phyloP scores from a whole-genome alignment of 2,329 filamentous ascomycete genomes.

The Elsinoe arachidis region DNA sequence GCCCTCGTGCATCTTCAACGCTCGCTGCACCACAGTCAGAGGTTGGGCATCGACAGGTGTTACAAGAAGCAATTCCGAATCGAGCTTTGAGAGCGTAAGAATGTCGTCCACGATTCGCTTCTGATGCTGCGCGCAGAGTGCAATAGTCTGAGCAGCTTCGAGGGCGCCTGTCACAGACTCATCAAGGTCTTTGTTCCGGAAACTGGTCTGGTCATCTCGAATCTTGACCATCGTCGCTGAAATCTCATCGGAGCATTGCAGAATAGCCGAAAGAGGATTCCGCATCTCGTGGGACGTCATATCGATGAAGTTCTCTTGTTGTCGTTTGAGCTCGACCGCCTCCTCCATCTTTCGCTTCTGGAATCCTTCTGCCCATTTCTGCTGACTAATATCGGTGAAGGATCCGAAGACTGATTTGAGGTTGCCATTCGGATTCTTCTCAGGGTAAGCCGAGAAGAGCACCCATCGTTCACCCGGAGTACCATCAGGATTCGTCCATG shows the following conservation, averaged over 20 bases:
- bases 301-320: conserved; percentile 76
- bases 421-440: conserved; percentile 54
- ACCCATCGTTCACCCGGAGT: conserved; percentile 59
- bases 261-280: conserved; percentile 64
- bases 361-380: conserved; percentile 76
- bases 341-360: conserved; percentile 71
- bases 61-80: conserved; percentile 64
- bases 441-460: conserved; percentile 66
- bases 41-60: conserved; percentile 63
- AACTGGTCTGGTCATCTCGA: conserved; percentile 34
- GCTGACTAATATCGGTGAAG: conserved; percentile 76
- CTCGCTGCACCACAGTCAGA: conserved; percentile 55
- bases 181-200: conserved; percentile 30
- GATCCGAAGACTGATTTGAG: conserved; percentile 71
- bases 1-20: conserved; percentile 70
- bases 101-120: conserved; percentile 72
- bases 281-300: conserved; percentile 66
- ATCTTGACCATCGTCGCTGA: conserved; percentile 40
- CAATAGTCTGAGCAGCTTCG: conserved; percentile 69
- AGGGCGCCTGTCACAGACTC: conserved; percentile 52
- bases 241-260: conserved; percentile 72
- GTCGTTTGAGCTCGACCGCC: conserved; percentile 69
- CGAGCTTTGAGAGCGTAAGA: conserved; percentile 64
- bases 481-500: conserved; percentile 52
- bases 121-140: conserved; percentile 69